Percentiles rank a stretch among this genome's conserved stretches.
phyloP scores from a whole-genome alignment of 2,329 filamentous ascomycete species.

The Cladosporium sp. region DNA sequence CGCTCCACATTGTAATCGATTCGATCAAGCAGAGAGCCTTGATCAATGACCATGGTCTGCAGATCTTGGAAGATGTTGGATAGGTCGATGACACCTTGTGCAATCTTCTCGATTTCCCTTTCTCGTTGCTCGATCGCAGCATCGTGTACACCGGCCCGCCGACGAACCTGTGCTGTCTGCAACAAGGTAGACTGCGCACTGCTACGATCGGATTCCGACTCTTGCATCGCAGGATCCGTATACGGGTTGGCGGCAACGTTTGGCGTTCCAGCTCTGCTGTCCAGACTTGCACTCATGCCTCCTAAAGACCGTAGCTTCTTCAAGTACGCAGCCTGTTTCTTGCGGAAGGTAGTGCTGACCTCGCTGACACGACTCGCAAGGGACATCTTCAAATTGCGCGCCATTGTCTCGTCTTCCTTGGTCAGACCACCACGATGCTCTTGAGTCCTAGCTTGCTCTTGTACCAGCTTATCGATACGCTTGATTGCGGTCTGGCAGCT shows the following conservation, averaged over 20 bases:
- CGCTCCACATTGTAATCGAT: constrained; percentile 87
- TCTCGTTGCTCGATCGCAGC: constrained; percentile 86
- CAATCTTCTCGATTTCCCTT: constrained; percentile 95
- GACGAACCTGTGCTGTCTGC: constrained; percentile 62
- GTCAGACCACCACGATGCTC: constrained; percentile 64
- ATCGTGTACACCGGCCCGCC: constrained; percentile 70
- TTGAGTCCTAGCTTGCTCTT: constrained; percentile 61
- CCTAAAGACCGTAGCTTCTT: constrained; percentile 58
- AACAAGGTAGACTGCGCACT: constrained; percentile 89
- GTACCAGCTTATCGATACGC: constrained; percentile 82
- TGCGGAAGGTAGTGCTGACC: constrained; percentile 80
- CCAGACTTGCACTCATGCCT: constrained; percentile 51
- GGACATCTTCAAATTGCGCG: constrained; percentile 79
- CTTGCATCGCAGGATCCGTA: constrained; percentile 82
- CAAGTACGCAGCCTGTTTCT: constrained; percentile 95
- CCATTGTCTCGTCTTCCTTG: constrained; percentile 90
- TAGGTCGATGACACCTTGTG: constrained; percentile 95
- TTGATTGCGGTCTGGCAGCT: constrained; percentile 87
- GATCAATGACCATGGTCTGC: constrained; percentile 76
- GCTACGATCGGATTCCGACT: constrained; percentile 89
- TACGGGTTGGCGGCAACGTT: constrained; percentile 59
- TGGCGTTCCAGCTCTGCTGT: constrained; percentile 46
- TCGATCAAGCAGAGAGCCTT: constrained; percentile 53
- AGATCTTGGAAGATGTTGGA: constrained; percentile 96
- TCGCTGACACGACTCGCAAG: constrained; percentile 27